Evolutionary conservation across 23 red algal genomes (phyloP).

Genomic region (Rhodosorus marinus): DNA sequence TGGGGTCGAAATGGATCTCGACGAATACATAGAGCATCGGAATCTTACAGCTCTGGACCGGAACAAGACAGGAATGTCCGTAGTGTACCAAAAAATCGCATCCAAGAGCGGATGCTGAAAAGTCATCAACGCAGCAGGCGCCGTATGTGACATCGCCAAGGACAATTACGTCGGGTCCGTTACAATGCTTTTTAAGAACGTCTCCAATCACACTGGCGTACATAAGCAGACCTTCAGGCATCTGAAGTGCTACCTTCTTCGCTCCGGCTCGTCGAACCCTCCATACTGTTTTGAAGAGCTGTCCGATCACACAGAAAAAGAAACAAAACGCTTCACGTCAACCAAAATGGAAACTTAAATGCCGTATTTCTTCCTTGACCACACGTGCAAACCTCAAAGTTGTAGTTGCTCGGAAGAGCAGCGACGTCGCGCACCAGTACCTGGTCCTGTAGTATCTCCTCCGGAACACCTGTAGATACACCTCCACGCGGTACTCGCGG

Average conservation of each 20-base stretch:
- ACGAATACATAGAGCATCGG: constrained; percentile 91
- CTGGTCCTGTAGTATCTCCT: constrained; percentile 14
- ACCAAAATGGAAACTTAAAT: no score
- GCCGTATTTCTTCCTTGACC: no score
- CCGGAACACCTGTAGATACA: constrained; percentile 6
- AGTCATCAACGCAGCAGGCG: constrained; percentile 93
- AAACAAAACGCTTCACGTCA: no score
- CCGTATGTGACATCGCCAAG: constrained; percentile 95
- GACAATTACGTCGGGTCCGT: constrained; percentile 15
- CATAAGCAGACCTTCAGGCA: constrained; percentile 84
- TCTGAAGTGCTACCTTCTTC: constrained; percentile 57
- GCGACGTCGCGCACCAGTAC: constrained; percentile 9
- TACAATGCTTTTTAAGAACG: constrained; percentile 23
- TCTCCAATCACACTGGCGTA: constrained; percentile 56
- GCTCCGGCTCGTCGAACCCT: constrained; percentile 37
- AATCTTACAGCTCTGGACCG: constrained; percentile 27
- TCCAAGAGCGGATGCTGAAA: constrained; percentile 41
- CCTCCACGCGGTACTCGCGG: not conserved
- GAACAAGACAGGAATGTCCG: constrained; percentile 89
- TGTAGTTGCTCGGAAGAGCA: constrained; percentile 41
- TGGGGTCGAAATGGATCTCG: constrained; percentile 41
- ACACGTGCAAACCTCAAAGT: constrained; percentile 42
- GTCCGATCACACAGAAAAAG: no score
- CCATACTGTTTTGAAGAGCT: no score
- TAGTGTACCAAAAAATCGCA: constrained; percentile 88